Conservation (phyloP, 345 rosid species). For the Salix koriyanagi region DNA sequence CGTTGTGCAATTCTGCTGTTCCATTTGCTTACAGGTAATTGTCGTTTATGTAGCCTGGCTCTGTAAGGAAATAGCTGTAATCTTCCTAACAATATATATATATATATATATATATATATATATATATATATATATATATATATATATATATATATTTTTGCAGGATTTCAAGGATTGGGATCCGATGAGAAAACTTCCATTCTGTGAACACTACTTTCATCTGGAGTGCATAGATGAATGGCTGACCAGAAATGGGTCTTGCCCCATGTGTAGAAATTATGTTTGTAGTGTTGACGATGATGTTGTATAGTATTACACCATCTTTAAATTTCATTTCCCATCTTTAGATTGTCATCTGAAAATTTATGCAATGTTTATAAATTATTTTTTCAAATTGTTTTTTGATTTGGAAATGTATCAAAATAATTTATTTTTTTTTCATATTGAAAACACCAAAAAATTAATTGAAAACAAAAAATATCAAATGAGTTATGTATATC, state of each 20-base stretch:
- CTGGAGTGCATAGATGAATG: constrained; percentile 63
- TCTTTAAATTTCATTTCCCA: too few species aligned
- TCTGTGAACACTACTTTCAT: constrained; percentile 68
- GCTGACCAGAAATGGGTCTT: constrained; percentile 52
- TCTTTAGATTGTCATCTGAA: too few species aligned
- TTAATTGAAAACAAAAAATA: too few species aligned
- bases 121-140: neutral
- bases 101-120: neutral
- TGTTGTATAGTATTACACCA: neutral
- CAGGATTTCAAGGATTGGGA: constrained; percentile 71
- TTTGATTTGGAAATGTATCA: too few species aligned
- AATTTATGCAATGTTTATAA: too few species aligned
- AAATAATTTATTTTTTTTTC: too few species aligned
- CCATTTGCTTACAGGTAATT: constrained; percentile 72
- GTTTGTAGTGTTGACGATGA: constrained; percentile 15
- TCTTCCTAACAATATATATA: neutral
- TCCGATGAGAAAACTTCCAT: constrained; percentile 47
- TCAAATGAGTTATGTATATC: too few species aligned
- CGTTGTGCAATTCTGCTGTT: constrained; percentile 28
- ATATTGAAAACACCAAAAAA: too few species aligned
- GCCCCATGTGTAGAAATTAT: constrained; percentile 70
- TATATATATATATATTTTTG: neutral
- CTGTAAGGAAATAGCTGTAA: neutral
- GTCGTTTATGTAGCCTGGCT: neutral
- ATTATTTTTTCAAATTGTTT: too few species aligned